Conservation (phyloP, 106 monocot species). For the Amphibolis antarctica region DNA sequence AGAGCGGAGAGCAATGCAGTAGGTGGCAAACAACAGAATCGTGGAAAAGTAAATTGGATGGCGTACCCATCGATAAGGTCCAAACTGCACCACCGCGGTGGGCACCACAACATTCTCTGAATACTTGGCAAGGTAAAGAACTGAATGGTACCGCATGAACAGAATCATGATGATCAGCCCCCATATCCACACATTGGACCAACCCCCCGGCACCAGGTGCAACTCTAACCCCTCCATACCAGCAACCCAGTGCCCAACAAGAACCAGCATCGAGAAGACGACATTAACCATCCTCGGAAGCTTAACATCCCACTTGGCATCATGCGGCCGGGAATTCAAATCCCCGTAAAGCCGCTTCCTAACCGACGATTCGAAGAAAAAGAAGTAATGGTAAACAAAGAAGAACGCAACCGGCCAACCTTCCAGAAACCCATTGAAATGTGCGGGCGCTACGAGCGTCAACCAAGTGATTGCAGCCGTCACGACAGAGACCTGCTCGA, state of each 20-base stretch:
- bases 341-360: slow-evolving; percentile 60
- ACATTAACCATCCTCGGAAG: slow-evolving; percentile 19
- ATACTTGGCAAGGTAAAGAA: slow-evolving; percentile 54
- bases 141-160: slow-evolving; percentile 63
- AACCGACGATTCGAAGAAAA: slow-evolving; percentile 74
- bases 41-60: slow-evolving; percentile 68
- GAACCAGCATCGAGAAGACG: slow-evolving; percentile 30
- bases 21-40: slow-evolving; percentile 47
- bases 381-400: slow-evolving; percentile 81
- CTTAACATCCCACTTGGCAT: slow-evolving; percentile 57
- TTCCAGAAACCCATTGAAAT: slow-evolving; percentile 65
- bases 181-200: slow-evolving; percentile 50
- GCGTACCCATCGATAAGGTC: slow-evolving; percentile 66
- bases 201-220: slow-evolving; percentile 52
- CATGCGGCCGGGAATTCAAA: slow-evolving; percentile 37
- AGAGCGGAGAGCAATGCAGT: slow-evolving; percentile 46
- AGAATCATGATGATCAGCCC: slow-evolving; percentile 31
- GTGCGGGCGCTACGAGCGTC: slow-evolving; percentile 56
- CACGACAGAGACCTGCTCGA: slow-evolving; percentile 52
- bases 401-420: slow-evolving; percentile 78
- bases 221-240: slow-evolving; percentile 53
- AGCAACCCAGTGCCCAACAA: slow-evolving; percentile 55
- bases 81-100: slow-evolving; percentile 56
- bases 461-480: slow-evolving; percentile 52
- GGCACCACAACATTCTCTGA: slow-evolving; percentile 63